phyloP scores from a whole-genome alignment of 345 rosid species.

The Salix suchowensis region DNA sequence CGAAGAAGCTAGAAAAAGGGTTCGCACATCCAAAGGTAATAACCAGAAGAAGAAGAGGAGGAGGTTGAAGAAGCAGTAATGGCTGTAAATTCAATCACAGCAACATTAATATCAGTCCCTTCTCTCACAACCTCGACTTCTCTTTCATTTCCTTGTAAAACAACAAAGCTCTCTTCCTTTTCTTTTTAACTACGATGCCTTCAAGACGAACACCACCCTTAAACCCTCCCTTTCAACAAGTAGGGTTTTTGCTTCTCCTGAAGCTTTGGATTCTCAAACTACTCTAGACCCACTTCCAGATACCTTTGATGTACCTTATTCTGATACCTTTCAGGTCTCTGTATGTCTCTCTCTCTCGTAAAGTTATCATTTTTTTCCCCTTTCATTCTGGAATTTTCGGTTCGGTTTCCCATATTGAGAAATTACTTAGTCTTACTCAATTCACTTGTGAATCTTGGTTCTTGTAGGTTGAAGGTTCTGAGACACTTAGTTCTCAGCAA shows the following conservation, averaged over 20 bases:
- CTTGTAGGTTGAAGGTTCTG: constrained; percentile 34
- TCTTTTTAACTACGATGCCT: constrained; percentile 20
- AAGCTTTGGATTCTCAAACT: constrained; percentile 44
- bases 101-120: constrained; percentile 42
- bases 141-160: constrained; percentile 27
- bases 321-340: constrained; percentile 43
- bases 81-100: constrained; percentile 54
- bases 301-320: constrained; percentile 37
- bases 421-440: neutral
- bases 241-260: constrained; percentile 60
- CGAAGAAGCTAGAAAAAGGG: neutral
- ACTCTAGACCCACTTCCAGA: constrained; percentile 10
- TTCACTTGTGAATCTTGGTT: constrained; percentile 12
- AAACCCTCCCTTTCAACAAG: constrained; percentile 34
- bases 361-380: neutral
- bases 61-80: constrained; percentile 23
- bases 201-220: constrained; percentile 15
- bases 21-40: neutral
- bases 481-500: constrained; percentile 37
- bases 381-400: neutral
- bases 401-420: neutral
- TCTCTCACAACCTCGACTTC: constrained; percentile 39
- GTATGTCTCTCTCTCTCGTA: neutral
- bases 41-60: neutral
- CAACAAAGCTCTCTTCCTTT: constrained; percentile 32